Base-by-base conservation (phyloP, 2,329 filamentous ascomycete species). In the Pyrenochaeta sp. region DNA sequence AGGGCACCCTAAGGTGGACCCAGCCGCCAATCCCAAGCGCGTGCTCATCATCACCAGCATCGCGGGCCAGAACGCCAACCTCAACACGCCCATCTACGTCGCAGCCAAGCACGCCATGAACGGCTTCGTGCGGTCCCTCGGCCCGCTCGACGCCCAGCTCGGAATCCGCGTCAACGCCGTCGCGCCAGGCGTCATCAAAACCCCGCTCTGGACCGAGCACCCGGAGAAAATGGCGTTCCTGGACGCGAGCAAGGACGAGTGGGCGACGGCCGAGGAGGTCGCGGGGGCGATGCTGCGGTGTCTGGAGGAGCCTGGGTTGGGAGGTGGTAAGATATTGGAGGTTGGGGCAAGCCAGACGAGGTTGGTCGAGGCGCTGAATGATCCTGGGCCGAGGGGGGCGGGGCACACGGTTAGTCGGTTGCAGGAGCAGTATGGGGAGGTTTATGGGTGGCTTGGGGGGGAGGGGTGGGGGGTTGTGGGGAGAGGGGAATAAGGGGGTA, bases 211-310 rank as follows among this genome's bases (percentile, higher is more conserved):
- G 81, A 82, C 77, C 0, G 82, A 85, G 3, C 75, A 84, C 52
- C 80, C 81, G 0, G 82, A 85, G 63, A 86, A 85, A 60, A 37
- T 84, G 55, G 71, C 70, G 44, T 76, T 80, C 51, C 46, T 85
- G 1, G 73, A 78, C 24, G 68, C 74, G 20, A 63, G 57, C 7
- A 62, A 66, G 10, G 82, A 84, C 56, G 72, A 65, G 45, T 85
- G 82, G 82, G 81, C 83, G 10, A 80, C 77, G n/a, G 74, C 82
- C 0, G 81, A 85, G 53, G 80, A 85, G 54, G 82, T 85, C 0
- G 82, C 81, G 0, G 72, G 77, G 28, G 79, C 78, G 2, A 85
- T 86, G 82, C 48, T 84, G 42, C 72, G 75, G 26, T 76, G 81
- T 43, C 67, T 83, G 24, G 77, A 81, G 48, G 77, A 81, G 31